Conservation (phyloP, 2,329 filamentous ascomycete species). For the Rasamsonia emersonii region DNA sequence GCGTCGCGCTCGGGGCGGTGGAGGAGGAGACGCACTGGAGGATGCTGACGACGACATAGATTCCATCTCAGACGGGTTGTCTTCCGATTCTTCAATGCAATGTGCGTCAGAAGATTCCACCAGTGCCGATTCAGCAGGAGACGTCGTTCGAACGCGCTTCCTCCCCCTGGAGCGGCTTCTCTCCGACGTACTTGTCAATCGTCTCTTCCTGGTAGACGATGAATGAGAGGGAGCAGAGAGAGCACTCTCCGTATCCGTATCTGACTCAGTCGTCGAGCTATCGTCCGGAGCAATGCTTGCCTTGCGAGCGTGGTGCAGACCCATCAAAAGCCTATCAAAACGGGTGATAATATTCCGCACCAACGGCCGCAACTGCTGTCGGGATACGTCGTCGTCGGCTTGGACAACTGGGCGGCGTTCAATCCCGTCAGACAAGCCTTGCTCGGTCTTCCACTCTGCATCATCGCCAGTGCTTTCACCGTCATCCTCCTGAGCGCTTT, state of each 20-base stretch:
- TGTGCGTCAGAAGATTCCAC: constrained; percentile 5
- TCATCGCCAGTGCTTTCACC: constrained; percentile 14
- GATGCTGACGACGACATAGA: neutral
- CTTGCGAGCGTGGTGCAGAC: constrained; percentile 59
- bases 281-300: constrained; percentile 33
- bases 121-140: constrained; percentile 5
- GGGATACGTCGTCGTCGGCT: constrained; percentile 62
- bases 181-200: neutral
- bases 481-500: constrained; percentile 4
- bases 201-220: constrained; percentile 11
- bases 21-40: neutral
- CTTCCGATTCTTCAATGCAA: neutral
- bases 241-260: constrained; percentile 21
- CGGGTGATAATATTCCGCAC: constrained; percentile 61
- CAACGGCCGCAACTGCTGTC: constrained; percentile 56
- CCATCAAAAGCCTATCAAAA: constrained; percentile 60
- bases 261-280: constrained; percentile 20
- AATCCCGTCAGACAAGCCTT: constrained; percentile 7
- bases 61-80: neutral
- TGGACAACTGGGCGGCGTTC: constrained; percentile 46
- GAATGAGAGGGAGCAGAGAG: constrained; percentile 7
- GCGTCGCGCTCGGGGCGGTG: neutral
- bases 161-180: constrained; percentile 18
- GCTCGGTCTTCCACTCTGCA: constrained; percentile 14
- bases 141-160: constrained; percentile 15